phyloP scores from a whole-genome alignment of 2,329 filamentous ascomycete species.

The Fusarium napiforme region DNA sequence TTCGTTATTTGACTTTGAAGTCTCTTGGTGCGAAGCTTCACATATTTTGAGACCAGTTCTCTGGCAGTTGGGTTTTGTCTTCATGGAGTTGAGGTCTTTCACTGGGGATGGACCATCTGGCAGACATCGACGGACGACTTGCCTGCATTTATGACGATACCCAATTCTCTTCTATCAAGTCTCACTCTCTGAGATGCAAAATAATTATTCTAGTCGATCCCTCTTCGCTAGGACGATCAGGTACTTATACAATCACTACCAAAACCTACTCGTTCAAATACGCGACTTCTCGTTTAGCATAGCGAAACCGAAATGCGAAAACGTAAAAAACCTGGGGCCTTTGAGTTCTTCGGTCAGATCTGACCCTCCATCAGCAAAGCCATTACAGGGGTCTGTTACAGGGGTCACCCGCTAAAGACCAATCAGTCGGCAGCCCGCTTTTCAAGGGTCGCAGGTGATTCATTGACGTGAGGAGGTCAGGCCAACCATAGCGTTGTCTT shows the following conservation, averaged over 20 bases:
- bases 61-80: neutral
- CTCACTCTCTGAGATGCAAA: too few relatives aligned
- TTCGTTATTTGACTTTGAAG: neutral
- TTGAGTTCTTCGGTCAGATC: slow-evolving; percentile 35
- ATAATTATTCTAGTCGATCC: neutral
- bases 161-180: neutral
- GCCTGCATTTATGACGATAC: slow-evolving; percentile 16
- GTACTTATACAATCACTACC: neutral
- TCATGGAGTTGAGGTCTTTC: neutral
- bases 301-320: slow-evolving; percentile 33
- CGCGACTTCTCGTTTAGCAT: slow-evolving; percentile 2
- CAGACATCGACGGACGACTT: neutral
- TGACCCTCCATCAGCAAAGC: slow-evolving; percentile 13
- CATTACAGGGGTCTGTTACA: neutral
- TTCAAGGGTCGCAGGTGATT: slow-evolving; percentile 12
- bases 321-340: slow-evolving; percentile 29
- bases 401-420: neutral
- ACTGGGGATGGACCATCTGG: neutral
- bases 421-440: slow-evolving; percentile 18
- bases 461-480: slow-evolving; percentile 3
- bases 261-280: neutral
- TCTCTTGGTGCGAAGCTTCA: too few relatives aligned
- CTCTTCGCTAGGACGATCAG: neutral
- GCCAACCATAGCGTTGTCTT: neutral
- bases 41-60: fast-evolving